Evolutionary conservation across 2,329 filamentous ascomycete genomes (phyloP), one percentile per base, ranked within the genome.

Genomic region (Alternaria alternata): DNA sequence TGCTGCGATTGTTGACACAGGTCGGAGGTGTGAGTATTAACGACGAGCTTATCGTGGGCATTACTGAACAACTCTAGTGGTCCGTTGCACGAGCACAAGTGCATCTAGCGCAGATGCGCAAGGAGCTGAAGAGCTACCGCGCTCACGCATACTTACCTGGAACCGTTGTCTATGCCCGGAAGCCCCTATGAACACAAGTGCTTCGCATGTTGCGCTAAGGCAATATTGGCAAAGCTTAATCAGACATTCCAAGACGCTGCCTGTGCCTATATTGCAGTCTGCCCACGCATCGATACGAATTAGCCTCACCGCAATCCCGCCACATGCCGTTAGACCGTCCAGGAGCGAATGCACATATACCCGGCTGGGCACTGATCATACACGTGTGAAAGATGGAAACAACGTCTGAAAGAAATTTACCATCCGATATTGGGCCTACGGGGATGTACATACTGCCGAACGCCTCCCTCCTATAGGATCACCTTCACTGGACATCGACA

Each of bases 91-190:
- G 70, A n/a, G 75, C 75, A 7, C 75, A 79, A 51, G 41, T 78
- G 14, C 75, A 77, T 57, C 66, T 79, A n/a, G 77, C 77, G 14
- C 65, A 77, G 53, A 78, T 78, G 71, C 68, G 76, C 3, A 73
- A 68, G 47, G 71, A 73, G 51, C 24, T 79, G 26, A 76, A 71
- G 54, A 74, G 77, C 47, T 68, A 69, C 54, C 70, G 66, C 47
- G 65, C 69, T 2, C 77, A 80, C 49, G 77, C 75, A 1, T 79
- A 79, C 59, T 64, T 77, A 12, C 73, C 73, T 0, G 75, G 75
- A 9, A 77, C 75, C 0, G 75, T 78, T 1, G 76, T 78, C 2
- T 78, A 78, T 51, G 76, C 72, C 1, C 62, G 75, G 32, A 78
- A 78, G 59, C 75, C 76, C 2, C 49, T 72, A n/a, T 59, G 32